Conservation (phyloP, 208 protist genomes). For the Leishmania turanica region DNA sequence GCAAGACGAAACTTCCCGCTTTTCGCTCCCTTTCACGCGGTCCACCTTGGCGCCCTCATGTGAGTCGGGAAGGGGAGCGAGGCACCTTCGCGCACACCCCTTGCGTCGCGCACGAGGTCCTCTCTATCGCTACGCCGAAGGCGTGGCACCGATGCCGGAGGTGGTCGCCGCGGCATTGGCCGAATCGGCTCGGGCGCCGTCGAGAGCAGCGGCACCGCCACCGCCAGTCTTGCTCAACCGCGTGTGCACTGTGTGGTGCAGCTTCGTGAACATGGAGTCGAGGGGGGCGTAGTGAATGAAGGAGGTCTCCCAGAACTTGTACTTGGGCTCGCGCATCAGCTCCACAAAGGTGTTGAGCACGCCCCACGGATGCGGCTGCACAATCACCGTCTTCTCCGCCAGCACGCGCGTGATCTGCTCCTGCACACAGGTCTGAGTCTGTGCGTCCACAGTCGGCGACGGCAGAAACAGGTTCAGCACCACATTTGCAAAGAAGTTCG, state of each 20-base stretch:
- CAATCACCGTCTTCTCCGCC: constrained; percentile 97
- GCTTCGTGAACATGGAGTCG: constrained; percentile 95
- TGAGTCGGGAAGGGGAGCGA: not conserved
- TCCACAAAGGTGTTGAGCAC: constrained; percentile 99
- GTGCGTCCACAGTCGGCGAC: constrained; percentile 40
- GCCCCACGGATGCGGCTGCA: constrained; percentile 99
- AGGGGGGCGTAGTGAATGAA: constrained; percentile 87
- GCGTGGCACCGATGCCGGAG: not conserved
- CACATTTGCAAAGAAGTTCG: constrained; percentile 98
- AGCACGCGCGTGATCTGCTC: constrained; percentile 97
- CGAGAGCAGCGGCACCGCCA: constrained; percentile 22
- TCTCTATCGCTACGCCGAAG: not conserved
- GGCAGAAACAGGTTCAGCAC: constrained; percentile 97
- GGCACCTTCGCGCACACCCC: not conserved
- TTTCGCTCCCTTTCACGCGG: too few species aligned
- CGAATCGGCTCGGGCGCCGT: constrained; percentile 18
- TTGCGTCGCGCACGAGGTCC: not conserved
- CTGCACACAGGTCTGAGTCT: constrained; percentile 91
- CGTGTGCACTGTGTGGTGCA: constrained; percentile 73
- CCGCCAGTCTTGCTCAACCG: constrained; percentile 41
- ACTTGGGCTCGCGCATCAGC: constrained; percentile 97
- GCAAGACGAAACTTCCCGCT: too few species aligned
- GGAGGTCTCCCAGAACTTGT: constrained; percentile 95
- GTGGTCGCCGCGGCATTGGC: constrained; percentile 5
- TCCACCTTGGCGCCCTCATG: not conserved